Base-by-base conservation (phyloP, 768 basidiomycete species). In the Agrocybe pediades region DNA sequence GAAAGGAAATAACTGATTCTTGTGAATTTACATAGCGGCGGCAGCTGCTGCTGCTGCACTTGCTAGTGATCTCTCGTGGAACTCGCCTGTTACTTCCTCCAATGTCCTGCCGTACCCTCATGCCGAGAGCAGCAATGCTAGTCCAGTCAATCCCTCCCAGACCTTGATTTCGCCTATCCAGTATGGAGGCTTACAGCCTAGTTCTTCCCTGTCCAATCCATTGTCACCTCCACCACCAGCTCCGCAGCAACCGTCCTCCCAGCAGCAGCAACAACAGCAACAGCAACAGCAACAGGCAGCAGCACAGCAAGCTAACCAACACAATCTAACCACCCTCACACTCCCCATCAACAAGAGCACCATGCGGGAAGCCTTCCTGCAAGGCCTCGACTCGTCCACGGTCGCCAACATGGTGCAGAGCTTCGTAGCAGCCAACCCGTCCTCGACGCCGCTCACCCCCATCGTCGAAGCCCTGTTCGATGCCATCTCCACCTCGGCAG, bases 391-490 rank as follows among this genome's bases (percentile, higher is more conserved):
- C 57, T 53, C 77, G 0, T 65, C 74, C 1, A 78, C 77, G 2
- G 68, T 86, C 17, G 76, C 84, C 13, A 76, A 78, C 33, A 78
- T 84, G 71, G 79, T 85, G 30, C 79, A 81, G 52, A 70, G 72
- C 17, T 83, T 74, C 52, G 75, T 75, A 29, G 63, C 75, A 17
- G 70, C 76, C 3, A 75, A 82, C 53, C 78, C 80, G 2, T 82
- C 80, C 0, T 63, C 74, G 2, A 79, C 79, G 0, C 78, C 83
- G 1, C 71, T 86, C 13, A 75, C 75, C 0, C 70, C 78, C 1
- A 74, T 83, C 25, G 65, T 86, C 3, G 73, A 76, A 27, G 77
- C 81, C 8, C 72, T 86, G 3, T 86, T 85, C 54, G 82, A 83
- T 25, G 83, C 83, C 41, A 66, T 77, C 46, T 70, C 75, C 42